phyloP scores from a whole-genome alignment of 139 green algal genomes.

The Chloropicon primus region DNA sequence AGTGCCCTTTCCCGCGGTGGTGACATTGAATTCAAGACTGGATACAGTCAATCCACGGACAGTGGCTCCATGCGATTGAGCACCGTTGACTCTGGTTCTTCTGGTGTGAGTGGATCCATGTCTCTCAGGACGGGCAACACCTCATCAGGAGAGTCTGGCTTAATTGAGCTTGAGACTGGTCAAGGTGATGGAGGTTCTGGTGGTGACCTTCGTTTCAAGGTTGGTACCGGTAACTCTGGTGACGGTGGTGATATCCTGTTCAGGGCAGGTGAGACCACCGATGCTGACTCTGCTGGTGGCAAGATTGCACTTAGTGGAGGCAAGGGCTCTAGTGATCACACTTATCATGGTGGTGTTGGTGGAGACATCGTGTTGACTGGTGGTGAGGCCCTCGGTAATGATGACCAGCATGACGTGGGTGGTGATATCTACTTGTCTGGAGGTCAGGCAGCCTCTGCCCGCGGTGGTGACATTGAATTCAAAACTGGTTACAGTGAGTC shows the following conservation, averaged over 20 bases:
- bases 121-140: not conserved
- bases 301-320: too few relatives aligned
- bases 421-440: too few relatives aligned
- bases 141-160: not conserved
- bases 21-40: not conserved
- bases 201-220: not conserved
- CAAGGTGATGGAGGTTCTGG: not conserved
- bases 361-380: too few relatives aligned
- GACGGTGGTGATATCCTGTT: too few relatives aligned
- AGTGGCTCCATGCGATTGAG: not conserved
- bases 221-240: not conserved
- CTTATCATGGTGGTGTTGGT: too few relatives aligned
- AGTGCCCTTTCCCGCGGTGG: not conserved
- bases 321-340: too few relatives aligned
- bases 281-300: too few relatives aligned
- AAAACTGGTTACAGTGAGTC: not conserved
- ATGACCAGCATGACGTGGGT: too few relatives aligned
- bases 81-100: not conserved
- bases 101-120: not conserved
- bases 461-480: not conserved
- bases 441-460: too few relatives aligned
- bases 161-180: not conserved
- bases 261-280: too few relatives aligned
- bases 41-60: not conserved
- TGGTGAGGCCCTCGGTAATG: too few relatives aligned